These are phyloP conservation scores for Neltuma alba DNA, from an alignment of 306 rosid species.

Conservation along the genomic window DNA sequence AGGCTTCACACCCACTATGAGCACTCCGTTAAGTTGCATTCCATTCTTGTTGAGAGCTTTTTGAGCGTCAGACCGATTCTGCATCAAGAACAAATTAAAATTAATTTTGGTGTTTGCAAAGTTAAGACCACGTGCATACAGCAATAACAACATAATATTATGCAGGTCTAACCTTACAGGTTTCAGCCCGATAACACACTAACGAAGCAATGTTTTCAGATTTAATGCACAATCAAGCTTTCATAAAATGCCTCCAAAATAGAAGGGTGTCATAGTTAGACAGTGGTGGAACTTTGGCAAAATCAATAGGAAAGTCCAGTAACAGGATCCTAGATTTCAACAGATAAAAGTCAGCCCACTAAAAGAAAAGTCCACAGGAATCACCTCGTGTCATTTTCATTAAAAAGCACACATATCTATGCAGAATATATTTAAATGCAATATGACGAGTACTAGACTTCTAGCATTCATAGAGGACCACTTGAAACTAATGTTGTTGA, in stretches of 20 bases:
- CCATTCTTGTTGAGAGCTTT: conserved; percentile 94
- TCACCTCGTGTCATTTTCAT: background rate
- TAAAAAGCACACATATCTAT: background rate
- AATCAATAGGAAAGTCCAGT: background rate
- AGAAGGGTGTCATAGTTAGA: background rate
- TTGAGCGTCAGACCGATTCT: conserved; percentile 90
- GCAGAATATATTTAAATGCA: background rate
- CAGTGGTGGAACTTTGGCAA: background rate
- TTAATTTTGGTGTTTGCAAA: background rate
- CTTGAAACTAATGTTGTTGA: background rate
- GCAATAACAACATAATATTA: background rate
- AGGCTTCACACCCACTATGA: conserved; percentile 89
- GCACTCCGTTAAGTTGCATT: conserved; percentile 86
- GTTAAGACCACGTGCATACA: conserved; percentile 6
- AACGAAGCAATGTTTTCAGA: background rate
- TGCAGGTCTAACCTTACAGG: background rate
- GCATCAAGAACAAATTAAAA: conserved; percentile 47
- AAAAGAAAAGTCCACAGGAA: background rate
- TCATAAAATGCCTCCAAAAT: background rate
- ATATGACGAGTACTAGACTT: background rate
- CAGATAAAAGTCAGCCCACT: background rate
- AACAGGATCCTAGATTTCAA: background rate
- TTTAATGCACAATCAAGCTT: background rate
- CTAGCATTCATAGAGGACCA: background rate
- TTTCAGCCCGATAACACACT: background rate